Percentiles rank a stretch among this genome's conserved stretches.
phyloP scores from a whole-genome alignment of 1,284 basidiomycete genomes.

The Ganoderma lucidum region DNA sequence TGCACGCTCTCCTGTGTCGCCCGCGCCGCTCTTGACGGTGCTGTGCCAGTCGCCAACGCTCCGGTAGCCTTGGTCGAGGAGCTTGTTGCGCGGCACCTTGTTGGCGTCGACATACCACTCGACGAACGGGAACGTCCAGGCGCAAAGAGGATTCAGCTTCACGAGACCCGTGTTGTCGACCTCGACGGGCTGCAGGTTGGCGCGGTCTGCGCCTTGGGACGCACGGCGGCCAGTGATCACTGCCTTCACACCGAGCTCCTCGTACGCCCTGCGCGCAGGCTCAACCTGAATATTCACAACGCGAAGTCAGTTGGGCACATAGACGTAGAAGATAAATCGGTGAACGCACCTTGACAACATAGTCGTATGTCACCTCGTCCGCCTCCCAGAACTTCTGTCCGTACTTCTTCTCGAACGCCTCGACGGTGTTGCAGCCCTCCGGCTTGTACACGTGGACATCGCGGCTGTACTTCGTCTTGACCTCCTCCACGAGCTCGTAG shows the following conservation, averaged over 20 bases:
- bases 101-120: slow-evolving; percentile 89
- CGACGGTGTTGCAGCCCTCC: slow-evolving; percentile 69
- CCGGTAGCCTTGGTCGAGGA: slow-evolving; percentile 92
- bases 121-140: slow-evolving; percentile 90
- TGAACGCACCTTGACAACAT: slow-evolving; percentile 82
- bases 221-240: slow-evolving; percentile 95
- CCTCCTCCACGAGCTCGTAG: slow-evolving; percentile 84
- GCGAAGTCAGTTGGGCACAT: slow-evolving; percentile 3
- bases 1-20: slow-evolving; percentile 83
- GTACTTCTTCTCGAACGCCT: slow-evolving; percentile 85
- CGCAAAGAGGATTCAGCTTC: slow-evolving; percentile 95
- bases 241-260: slow-evolving; percentile 81
- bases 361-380: slow-evolving; percentile 93
- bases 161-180: slow-evolving; percentile 92
- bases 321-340: not conserved
- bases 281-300: slow-evolving; percentile 70
- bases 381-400: slow-evolving; percentile 90
- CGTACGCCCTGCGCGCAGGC: slow-evolving; percentile 90
- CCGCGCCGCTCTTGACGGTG: slow-evolving; percentile 76
- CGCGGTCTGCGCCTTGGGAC: slow-evolving; percentile 91
- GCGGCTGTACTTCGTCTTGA: slow-evolving; percentile 79
- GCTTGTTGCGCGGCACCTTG: slow-evolving; percentile 88
- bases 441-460: slow-evolving; percentile 86
- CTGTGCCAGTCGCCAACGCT: slow-evolving; percentile 99
- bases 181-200: slow-evolving; percentile 86